Base-by-base conservation (phyloP, 805 yeast species). In the Suhomyces sp. region DNA sequence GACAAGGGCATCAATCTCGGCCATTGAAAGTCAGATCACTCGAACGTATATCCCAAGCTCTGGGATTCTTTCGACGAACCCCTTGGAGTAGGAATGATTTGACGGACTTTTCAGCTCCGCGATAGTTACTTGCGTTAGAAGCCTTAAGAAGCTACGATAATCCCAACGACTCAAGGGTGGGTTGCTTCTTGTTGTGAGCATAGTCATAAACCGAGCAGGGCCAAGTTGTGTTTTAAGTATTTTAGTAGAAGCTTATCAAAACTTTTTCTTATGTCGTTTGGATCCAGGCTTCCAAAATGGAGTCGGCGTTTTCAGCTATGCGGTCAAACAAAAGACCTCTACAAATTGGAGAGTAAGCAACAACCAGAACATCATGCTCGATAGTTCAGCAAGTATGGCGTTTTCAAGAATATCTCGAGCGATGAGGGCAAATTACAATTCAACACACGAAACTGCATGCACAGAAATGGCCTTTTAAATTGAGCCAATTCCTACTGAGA, bases 261-360 rank as follows among this genome's bases (percentile, higher is more conserved):
- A 22, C 49, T 51, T 4, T 51, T 48, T 57, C 89, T 75, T 5
- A 31, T 31, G 9, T 31, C 35, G 15, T 31, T 31, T 31, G 35
- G 35, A 31, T 13, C 9, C 13, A 31, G 13, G 35, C 3, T 6
- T 31, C 35, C 77, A 66, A 22, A 68, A 81, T 49, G 83, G 67
- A 25, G 62, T 55, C 51, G 10, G 46, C 43, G 29, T 53, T 24
- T 43, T 52, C 45, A 43, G 40, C 41, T 33, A 44, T 44, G 39
- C n/a, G 27, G 45, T 40, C 46, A 33, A 45, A 22, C 35, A 43
- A 43, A 44, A 17, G 41, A 2, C 48, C 48, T 50, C 50, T 46
- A 25, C 91, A 86, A 51, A 91, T 75, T 29, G 97, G 97, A 29
- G 96, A 86, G 68, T 91, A 91, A 22, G 91, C 88, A 52, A 89